Evolutionary conservation across 257 asterid genomes (phyloP), one percentile per base, ranked within the genome.

Genomic region (Solanum etuberosum): DNA sequence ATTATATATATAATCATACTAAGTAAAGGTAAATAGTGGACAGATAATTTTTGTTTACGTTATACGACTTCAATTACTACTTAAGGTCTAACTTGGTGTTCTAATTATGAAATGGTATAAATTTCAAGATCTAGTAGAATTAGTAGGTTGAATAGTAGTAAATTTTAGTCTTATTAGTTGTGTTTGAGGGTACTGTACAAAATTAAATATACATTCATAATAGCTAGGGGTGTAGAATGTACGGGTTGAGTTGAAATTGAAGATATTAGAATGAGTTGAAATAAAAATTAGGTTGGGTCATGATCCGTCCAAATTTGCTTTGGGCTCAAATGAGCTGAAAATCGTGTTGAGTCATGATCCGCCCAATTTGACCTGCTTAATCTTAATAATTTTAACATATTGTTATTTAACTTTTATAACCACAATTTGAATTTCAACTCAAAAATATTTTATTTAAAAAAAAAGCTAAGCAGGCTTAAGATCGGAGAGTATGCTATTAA

Each of bases 331-430:
- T 54, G 10, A 9, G 4, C 10, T 18, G 9, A 54, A 54, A 54
- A 18, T 54, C 63, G 10, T 54, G 10, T 18, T 54, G 10, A 54
- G n/a, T 51, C 61, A 54, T 18, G 63, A 54, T 5, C 4, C 2
- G 9, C 0, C 18, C 23, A 54, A 6, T 54, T 54, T 6, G n/a
- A 54, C 1, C 2, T 18, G 0, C 0, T 51, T 54, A 54, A 18
- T 54, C 10, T 54, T 10, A 54, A 54, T 18, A 54, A 15, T 48
- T 48, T 15, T 48, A 48, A 48, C 21, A 15, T 48, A 48, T 48
- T 48, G 59, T 48, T 48, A 2, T 48, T 15, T 48, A 48, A 5
- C 59, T 48, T 48, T 48, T 48, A 48, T 48, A 48, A 48, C 8
- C 59, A 48, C 3, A 48, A 0, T 48, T 48, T 48, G 8, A 48